Base-by-base conservation (phyloP, 2,329 filamentous ascomycete genomes). In the Fusarium paranaense region DNA sequence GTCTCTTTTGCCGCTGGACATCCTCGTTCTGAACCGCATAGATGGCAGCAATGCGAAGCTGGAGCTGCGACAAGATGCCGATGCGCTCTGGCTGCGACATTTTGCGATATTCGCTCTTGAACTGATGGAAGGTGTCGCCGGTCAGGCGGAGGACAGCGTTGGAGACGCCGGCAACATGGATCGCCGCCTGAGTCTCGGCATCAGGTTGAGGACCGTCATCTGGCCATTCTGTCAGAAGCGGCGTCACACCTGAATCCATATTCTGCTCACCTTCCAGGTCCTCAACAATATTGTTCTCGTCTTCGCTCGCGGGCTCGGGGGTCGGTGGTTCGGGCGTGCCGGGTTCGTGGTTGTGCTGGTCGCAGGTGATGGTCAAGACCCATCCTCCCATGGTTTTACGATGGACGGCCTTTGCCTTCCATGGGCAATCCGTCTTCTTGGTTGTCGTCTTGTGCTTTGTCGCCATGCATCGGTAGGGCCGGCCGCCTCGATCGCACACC, bases 11-110 rank as follows among this genome's bases (percentile, higher is more conserved):
- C 13, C 84, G 80, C 70, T 86, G 84, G 58, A 82, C 69, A 45
- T 85, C 84, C 69, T 86, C 84, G 68, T 85, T 86, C 57, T 86
- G 84, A 3, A 86, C 80, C 13, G 84, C 84, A 62, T 85, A 86
- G 14, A 86, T 84, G 52, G 84, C 84, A 9, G 84, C 84, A 25
- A 86, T 80, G 16, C 84, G 78, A 14, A 86, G 79, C 66, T 86
- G 84, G 20, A 86, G 70, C 66, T 84, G 82, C 6, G 84, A 82
- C 2, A 86, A 76, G 11, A 80, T 80, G 20, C 81, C 80, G 4
- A 85, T 67, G 7, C 84, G 82, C 10, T 86, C 83, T 1, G 82
- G 76, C 40, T 83, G 82, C 8, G 82, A 76, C 80, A 86, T 83
- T 62, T 85, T 85, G 7, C 84, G 83, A 37, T 85, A 86, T 35